Conservation (phyloP, 2,329 filamentous ascomycete genomes). For the Mollisia scopiformis region DNA sequence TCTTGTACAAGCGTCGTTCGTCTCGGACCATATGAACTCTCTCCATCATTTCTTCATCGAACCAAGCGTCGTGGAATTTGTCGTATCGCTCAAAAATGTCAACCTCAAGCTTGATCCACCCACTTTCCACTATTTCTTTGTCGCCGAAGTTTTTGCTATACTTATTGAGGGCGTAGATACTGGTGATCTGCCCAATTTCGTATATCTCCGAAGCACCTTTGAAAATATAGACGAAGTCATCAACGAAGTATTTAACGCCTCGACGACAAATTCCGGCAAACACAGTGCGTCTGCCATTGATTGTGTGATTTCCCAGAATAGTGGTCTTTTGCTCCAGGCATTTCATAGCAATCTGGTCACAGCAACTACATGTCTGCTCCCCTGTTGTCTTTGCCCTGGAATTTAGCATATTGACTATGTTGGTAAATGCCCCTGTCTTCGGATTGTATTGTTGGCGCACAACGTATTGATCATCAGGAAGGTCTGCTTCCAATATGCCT, state of each 20-base stretch:
- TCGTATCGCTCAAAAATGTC: conserved; percentile 16
- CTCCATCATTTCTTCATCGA: neutral
- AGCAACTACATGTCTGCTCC: too few species aligned
- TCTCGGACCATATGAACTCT: conserved; percentile 8
- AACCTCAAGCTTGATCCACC: neutral
- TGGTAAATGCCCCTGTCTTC: too few species aligned
- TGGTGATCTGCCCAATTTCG: conserved; percentile 19
- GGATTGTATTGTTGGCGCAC: conserved; percentile 12
- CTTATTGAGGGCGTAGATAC: neutral
- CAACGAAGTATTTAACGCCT: conserved; percentile 3
- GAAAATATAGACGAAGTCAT: conserved; percentile 23
- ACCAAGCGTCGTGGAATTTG: neutral
- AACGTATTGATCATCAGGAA: too few species aligned
- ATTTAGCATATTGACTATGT: too few species aligned
- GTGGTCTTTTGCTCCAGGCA: neutral
- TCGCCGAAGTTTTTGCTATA: neutral
- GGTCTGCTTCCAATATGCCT: too few species aligned
- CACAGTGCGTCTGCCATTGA: neutral
- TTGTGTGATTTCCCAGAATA: neutral
- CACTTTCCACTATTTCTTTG: too few species aligned
- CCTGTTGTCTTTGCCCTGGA: too few species aligned
- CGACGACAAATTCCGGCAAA: neutral
- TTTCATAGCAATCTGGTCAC: too few species aligned
- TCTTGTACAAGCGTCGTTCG: conserved; percentile 17
- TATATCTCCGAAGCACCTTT: neutral